Base-by-base conservation (phyloP, 352 stramenopile species). In the Phytophthora quininea region DNA sequence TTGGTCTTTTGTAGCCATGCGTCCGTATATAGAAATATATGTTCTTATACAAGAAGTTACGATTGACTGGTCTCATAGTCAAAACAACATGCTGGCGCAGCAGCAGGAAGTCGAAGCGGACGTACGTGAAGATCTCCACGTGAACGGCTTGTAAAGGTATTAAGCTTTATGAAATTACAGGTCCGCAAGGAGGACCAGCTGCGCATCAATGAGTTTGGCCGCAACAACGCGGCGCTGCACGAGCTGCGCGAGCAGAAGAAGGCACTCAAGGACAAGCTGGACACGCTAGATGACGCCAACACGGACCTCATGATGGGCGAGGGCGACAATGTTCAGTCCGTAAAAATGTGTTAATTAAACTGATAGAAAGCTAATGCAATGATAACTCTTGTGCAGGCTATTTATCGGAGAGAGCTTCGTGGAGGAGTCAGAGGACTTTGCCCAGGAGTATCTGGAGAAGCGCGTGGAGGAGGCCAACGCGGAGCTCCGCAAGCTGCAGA, bases 221-320 rank as follows among this genome's bases (percentile, higher is more conserved):
- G 91, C 61, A 91, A 99, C 73, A 99, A 99, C 83, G 94, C 94
- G 33, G 74, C 89, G 46, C 79, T 98, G 62, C 77, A 97, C 71
- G 95, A 99, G 76, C 86, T 98, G 46, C 82, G 89, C 69, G 87
- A 91, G 30, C 92, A 98, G 71, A 90, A 92, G 68, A 91, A 96
- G 62, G 78, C 82, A 37, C 74, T 98, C 48, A 96, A 98, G 90
- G 96, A 98, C 84, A 91, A 96, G 46, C 67, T 98, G 42, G 96
- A 99, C 74, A 96, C 96, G 61, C 76, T 99, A 51, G 96, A 99
- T 65, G 97, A 99, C 77, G 97, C 97, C 47, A 98, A 91, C 51
- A 98, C 97, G 61, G 97, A 99, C 86, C 86, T 99, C 40, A 99
- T 99, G 96, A 99, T 99, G 93, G 87, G 85, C 54, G 88, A 96